Evolutionary conservation across 1,139 yeast species (phyloP).

Genomic region (Suhomyces bolitotheri): DNA sequence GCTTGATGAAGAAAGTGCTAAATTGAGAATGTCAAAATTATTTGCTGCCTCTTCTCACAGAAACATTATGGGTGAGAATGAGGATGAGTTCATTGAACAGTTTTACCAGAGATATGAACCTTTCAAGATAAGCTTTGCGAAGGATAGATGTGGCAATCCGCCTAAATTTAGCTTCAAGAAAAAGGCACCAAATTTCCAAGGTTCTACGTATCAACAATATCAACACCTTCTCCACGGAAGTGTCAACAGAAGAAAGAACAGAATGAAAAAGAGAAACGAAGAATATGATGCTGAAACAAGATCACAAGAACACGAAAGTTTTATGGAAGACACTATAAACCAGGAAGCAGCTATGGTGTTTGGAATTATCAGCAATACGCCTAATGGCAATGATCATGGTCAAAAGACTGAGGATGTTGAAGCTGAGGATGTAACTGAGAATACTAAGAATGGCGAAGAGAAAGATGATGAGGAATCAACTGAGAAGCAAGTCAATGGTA

Average conservation of each 20-base stretch:
- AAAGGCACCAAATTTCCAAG: slow-evolving; percentile 19
- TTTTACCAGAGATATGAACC: slow-evolving; percentile 29
- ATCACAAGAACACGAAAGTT: slow-evolving; percentile 15
- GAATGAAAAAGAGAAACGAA: slow-evolving; percentile 5
- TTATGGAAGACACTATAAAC: slow-evolving; percentile 28
- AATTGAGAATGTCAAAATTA: slow-evolving; percentile 10
- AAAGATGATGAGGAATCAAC: neutral
- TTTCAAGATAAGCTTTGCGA: slow-evolving; percentile 55
- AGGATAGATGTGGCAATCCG: slow-evolving; percentile 51
- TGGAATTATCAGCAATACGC: slow-evolving; percentile 41
- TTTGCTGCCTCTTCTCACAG: slow-evolving; percentile 2
- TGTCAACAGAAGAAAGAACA: slow-evolving; percentile 11
- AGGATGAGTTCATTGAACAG: slow-evolving; percentile 5
- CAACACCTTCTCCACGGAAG: slow-evolving; percentile 18
- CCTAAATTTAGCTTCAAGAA: slow-evolving; percentile 47
- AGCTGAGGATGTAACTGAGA: too few species aligned
- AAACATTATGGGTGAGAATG: slow-evolving; percentile 5
- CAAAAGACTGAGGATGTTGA: neutral
- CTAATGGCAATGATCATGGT: too few species aligned
- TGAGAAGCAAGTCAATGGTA: neutral
- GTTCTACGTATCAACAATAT: slow-evolving; percentile 19
- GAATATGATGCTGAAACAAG: slow-evolving; percentile 15
- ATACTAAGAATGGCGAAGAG: too few species aligned
- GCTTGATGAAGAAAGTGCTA: slow-evolving; percentile 12
- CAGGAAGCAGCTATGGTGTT: slow-evolving; percentile 51